Evolutionary conservation across 2,329 filamentous ascomycete genomes (phyloP), one percentile per base, ranked within the genome.

Genomic region (Neofusicoccum sp.): DNA sequence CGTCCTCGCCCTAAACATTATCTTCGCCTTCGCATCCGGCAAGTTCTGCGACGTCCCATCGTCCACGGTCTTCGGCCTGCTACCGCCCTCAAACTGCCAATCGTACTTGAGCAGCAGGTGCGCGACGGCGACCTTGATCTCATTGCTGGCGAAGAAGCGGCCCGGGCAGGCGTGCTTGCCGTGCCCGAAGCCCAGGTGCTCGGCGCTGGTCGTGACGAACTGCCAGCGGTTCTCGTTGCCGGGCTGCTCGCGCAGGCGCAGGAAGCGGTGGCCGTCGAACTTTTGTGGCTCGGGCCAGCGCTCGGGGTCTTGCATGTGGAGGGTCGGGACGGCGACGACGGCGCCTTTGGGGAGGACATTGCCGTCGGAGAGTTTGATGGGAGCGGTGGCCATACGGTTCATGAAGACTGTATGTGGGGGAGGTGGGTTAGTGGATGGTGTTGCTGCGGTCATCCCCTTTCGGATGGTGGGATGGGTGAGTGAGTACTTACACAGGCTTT

Each of bases 291-390:
- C 60, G 44, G 61, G 64, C 7, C 63, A 43, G 11, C 62, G 63
- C 5, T 63, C 16, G 6, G 34, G n/a, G 57, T 65, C 49, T 9
- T 41, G n/a, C 61, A 63, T 59, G 26, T 56, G 44, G 14, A 24
- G 9, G 4, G 49, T 31, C 28, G 49, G 41, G 5, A 66, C 62
- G n/a, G 63, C 51, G 24, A 68, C 60, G 11, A 48, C 43, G 12
- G 59, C 31, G 31, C 67, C 65, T 16, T 63, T 65, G 6, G 65
- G 70, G 9, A 74, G 58, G 28, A 63, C 45, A 26, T 64, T 66
- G 54, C 70, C 69, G 51, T 72, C 67, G 24, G 69, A 68, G 6
- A 73, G 66, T 2, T 40, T 62, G 20, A 72, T 60, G 58, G 70
- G 62, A 12, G 31, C 48, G 33, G 12, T 28, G 48, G 48, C 33